Evolutionary conservation across 169 alveolate species (phyloP), one percentile per base, ranked within the genome.

Genomic region (Toxoplasma gondii): DNA sequence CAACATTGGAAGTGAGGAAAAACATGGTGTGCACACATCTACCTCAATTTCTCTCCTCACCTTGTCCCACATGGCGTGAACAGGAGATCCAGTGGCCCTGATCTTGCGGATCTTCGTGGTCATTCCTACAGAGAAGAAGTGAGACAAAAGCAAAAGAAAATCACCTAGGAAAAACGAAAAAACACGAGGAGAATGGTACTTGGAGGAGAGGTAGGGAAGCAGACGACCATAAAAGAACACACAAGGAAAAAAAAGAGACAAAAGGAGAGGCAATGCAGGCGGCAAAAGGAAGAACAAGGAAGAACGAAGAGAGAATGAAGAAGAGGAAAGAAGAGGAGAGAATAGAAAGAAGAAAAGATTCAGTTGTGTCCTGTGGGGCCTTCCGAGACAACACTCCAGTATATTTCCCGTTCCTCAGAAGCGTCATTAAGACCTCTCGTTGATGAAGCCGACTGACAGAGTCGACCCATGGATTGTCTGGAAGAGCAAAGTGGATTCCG

Each of bases 61-160:
- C 88, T 45, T 92, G 88, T 92, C 95, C 95, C 95, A 92, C 45
- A 84, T 27, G 41, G 95, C 87, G 69, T 92, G 95, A 74, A 80
- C 91, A 36, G 95, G 92, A 12, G 54, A 58, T 19, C 95, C 95
- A 38, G 95, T 64, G 36, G 80, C 41, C 12, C 83, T 92, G 64
- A 86, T 82, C 67, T 86, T 54, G 83, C 83, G 54, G 43, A 92
- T 92, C 69, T 92, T 92, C 38, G 95, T 86, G n/a, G 81, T 54
- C 81, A 92, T 36, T 7, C 92, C 95, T 92, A 86, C 83, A 78
- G 45, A n/a, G 19, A 31, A n/a, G n/a, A 27, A 78, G 45, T 10
- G 45, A 49, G 86, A 17, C 44, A 78, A 12, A 49, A 49, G 12
- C 16, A 2, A 4, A 78, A 58, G 31, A 54, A 29, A 27, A 45